Conservation (phyloP, 2,329 filamentous ascomycete species). For the Volutella citrinella region DNA sequence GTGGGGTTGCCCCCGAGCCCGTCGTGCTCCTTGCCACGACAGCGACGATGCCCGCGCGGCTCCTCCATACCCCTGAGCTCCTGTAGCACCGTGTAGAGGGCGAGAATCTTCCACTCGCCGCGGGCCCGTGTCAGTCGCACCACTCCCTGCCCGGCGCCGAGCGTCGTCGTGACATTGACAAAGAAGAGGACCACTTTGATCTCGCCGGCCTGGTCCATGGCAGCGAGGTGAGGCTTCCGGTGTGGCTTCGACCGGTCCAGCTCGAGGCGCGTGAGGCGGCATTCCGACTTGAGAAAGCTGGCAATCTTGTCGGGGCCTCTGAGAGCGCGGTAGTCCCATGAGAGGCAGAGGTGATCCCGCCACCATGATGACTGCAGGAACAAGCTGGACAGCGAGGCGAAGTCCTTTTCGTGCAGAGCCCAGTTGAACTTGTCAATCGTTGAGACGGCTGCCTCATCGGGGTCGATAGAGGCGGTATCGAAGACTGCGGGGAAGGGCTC, state of each 20-base stretch:
- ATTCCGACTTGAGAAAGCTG: conserved; percentile 2
- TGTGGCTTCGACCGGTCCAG: conserved; percentile 3
- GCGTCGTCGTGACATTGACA: conserved; percentile 7
- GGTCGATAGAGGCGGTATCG: no score
- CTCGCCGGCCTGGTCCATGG: neutral
- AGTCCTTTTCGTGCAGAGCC: no score
- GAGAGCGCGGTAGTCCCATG: conserved; percentile 28
- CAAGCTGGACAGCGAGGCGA: no score
- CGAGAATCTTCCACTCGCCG: conserved; percentile 22
- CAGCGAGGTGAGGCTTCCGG: conserved; percentile 2
- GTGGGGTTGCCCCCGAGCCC: conserved; percentile 10
- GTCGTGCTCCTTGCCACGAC: conserved; percentile 25
- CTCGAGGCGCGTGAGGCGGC: conserved; percentile 2
- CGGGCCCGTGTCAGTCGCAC: conserved; percentile 4
- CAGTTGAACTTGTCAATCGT: no score
- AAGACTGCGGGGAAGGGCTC: no score
- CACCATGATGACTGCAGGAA: conserved; percentile 27
- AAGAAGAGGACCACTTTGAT: conserved; percentile 7
- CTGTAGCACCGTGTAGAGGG: conserved; percentile 23
- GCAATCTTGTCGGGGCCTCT: conserved; percentile 10
- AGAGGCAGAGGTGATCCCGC: conserved; percentile 24
- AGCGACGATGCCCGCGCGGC: neutral
- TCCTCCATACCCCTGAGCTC: conserved; percentile 18
- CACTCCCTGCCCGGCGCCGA: conserved; percentile 9
- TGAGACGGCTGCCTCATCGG: no score